Evolutionary conservation across 352 stramenopile species (phyloP).

Genomic region (Aphanomyces cochlioides): DNA sequence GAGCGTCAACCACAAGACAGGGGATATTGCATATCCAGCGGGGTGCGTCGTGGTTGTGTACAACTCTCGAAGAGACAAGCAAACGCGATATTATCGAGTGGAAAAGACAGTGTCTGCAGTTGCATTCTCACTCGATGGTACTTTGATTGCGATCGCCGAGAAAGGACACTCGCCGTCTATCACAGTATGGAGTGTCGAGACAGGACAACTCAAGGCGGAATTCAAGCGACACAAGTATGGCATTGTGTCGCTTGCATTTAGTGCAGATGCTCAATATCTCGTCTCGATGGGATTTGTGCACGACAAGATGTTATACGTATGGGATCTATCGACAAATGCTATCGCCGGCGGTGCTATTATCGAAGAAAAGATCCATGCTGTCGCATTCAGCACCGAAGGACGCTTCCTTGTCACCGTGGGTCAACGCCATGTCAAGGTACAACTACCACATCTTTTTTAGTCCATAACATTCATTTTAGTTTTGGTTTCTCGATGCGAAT

Average conservation of each 20-base stretch:
- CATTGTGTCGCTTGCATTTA: constrained; percentile 78
- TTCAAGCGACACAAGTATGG: constrained; percentile 80
- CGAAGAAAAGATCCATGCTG: constrained; percentile 62
- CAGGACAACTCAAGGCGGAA: constrained; percentile 76
- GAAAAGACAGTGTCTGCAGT: constrained; percentile 80
- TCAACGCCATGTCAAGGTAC: constrained; percentile 72
- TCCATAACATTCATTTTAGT: constrained; percentile 38
- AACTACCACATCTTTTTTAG: constrained; percentile 1
- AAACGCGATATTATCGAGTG: constrained; percentile 85
- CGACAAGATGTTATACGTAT: constrained; percentile 77
- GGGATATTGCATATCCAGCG: constrained; percentile 81
- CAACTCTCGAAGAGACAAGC: constrained; percentile 79
- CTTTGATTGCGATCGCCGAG: constrained; percentile 85
- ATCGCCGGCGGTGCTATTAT: constrained; percentile 48
- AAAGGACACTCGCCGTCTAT: constrained; percentile 79
- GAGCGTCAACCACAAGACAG: constrained; percentile 66
- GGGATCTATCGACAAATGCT: constrained; percentile 48
- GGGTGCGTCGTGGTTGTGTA: constrained; percentile 90
- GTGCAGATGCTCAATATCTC: constrained; percentile 51
- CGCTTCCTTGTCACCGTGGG: constrained; percentile 82
- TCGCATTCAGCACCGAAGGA: constrained; percentile 65
- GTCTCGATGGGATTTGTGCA: constrained; percentile 74
- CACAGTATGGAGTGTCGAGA: constrained; percentile 79
- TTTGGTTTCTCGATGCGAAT: constrained; percentile 63
- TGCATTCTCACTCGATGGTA: constrained; percentile 76